phyloP scores from a whole-genome alignment of 164 flowering plant genomes.

The Dillenia suffruticosa region DNA sequence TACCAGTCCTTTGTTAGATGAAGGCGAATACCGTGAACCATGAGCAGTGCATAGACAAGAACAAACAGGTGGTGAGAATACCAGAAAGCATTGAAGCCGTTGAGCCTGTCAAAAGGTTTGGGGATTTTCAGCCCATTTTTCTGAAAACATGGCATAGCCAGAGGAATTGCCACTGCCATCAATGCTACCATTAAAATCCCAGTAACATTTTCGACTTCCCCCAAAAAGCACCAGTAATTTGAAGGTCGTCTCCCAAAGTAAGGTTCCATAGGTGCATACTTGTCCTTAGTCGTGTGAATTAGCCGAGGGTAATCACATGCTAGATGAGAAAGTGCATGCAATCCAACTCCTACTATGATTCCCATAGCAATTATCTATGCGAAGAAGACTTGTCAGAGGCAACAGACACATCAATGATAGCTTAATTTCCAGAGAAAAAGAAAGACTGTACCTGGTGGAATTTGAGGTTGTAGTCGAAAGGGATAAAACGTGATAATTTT shows the following conservation, averaged over 20 bases:
- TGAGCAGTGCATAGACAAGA: neutral
- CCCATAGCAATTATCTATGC: constrained; percentile 31
- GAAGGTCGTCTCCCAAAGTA: constrained; percentile 9
- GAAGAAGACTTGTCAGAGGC: too few species aligned
- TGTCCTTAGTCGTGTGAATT: constrained; percentile 27
- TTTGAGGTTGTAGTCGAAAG: constrained; percentile 6
- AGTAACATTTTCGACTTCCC: constrained; percentile 24
- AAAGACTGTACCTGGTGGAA: constrained; percentile 3
- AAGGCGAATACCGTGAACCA: neutral
- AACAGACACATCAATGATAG: neutral
- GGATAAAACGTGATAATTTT: neutral
- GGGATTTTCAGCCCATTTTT: constrained; percentile 27
- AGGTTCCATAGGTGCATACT: neutral
- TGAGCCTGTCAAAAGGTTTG: neutral
- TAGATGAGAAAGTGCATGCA: constrained; percentile 35
- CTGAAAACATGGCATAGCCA: constrained; percentile 36
- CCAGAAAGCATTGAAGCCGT: constrained; percentile 1
- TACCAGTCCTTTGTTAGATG: neutral
- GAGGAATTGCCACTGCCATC: constrained; percentile 27
- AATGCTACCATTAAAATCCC: constrained; percentile 33
- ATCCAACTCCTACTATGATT: constrained; percentile 24
- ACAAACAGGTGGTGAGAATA: neutral
- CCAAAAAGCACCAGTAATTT: constrained; percentile 33
- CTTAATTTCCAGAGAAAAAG: neutral
- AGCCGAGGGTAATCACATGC: constrained; percentile 45